Conservation (phyloP, 2,329 filamentous ascomycete genomes). For the Fusarium liriodendri region DNA sequence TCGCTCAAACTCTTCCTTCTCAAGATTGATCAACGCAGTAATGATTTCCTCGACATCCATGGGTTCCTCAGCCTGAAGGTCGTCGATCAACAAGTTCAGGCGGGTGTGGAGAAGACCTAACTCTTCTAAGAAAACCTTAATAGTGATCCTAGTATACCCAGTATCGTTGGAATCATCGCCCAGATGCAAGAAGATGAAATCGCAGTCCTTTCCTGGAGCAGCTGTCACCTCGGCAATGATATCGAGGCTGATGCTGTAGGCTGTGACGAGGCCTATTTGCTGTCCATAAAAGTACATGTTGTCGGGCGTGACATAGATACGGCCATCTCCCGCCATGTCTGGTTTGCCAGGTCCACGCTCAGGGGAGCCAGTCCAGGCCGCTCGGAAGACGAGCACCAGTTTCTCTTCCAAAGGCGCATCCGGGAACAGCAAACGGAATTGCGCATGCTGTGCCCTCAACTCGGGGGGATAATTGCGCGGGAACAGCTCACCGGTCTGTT, state of each 20-base stretch:
- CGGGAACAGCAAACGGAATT: constrained; percentile 93
- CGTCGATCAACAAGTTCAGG: constrained; percentile 86
- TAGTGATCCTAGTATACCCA: constrained; percentile 78
- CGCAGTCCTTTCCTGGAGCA: constrained; percentile 89
- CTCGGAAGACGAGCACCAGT: constrained; percentile 90
- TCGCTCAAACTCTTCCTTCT: constrained; percentile 68
- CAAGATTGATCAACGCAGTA: constrained; percentile 78
- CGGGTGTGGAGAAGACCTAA: constrained; percentile 84
- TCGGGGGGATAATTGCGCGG: constrained; percentile 83
- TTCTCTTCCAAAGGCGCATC: constrained; percentile 81
- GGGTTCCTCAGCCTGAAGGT: constrained; percentile 78
- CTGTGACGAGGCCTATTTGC: constrained; percentile 89
- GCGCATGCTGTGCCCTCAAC: constrained; percentile 86
- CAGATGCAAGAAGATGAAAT: constrained; percentile 89
- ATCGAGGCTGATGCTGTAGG: constrained; percentile 80
- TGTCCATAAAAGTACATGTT: constrained; percentile 98
- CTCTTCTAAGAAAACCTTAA: constrained; percentile 94
- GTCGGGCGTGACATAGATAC: constrained; percentile 87
- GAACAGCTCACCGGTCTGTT: constrained; percentile 65
- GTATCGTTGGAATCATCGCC: constrained; percentile 71
- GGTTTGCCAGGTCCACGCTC: constrained; percentile 56
- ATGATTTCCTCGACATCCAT: constrained; percentile 77
- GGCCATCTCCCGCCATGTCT: constrained; percentile 70
- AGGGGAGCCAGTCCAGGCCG: constrained; percentile 77
- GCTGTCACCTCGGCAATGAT: constrained; percentile 90